Conservation (phyloP, 306 rosid genomes). For the Citrullus colocynthis region DNA sequence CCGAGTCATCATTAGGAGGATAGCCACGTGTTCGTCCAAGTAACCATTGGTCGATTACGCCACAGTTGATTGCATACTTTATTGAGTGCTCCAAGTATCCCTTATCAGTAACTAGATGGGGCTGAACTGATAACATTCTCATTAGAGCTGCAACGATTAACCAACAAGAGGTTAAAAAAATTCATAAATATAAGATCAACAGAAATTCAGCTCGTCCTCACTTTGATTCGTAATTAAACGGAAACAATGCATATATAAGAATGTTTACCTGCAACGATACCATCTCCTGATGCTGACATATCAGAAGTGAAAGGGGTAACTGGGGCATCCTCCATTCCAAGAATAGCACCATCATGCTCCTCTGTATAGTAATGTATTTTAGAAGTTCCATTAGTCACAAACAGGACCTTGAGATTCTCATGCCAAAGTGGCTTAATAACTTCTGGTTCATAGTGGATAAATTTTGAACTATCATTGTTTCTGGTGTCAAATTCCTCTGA, state of each 20-base stretch:
- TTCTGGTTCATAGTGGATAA: constrained; percentile 63
- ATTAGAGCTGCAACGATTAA: constrained; percentile 49
- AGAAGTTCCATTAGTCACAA: constrained; percentile 94
- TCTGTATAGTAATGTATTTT: constrained; percentile 83
- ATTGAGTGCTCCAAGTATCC: constrained; percentile 58
- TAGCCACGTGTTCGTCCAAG: constrained; percentile 48
- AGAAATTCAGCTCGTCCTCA: background rate
- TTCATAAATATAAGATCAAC: background rate
- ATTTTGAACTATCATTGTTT: constrained; percentile 64
- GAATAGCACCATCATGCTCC: constrained; percentile 60
- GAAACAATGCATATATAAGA: background rate
- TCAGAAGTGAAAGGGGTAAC: constrained; percentile 64
- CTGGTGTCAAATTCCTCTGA: constrained; percentile 78
- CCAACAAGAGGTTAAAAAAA: constrained; percentile 10
- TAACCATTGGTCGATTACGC: constrained; percentile 79
- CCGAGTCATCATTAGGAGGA: constrained; percentile 60
- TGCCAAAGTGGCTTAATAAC: constrained; percentile 65
- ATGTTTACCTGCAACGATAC: constrained; percentile 73
- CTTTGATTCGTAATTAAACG: background rate
- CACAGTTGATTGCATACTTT: constrained; percentile 74
- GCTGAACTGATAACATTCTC: constrained; percentile 75
- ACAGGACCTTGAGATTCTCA: constrained; percentile 73
- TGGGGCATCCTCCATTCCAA: constrained; percentile 83
- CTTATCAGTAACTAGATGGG: constrained; percentile 55
- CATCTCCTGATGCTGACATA: constrained; percentile 96